These are phyloP conservation scores for Ilyonectria destructans DNA, from an alignment of 2,329 filamentous ascomycete species.

Conservation along the genomic window DNA sequence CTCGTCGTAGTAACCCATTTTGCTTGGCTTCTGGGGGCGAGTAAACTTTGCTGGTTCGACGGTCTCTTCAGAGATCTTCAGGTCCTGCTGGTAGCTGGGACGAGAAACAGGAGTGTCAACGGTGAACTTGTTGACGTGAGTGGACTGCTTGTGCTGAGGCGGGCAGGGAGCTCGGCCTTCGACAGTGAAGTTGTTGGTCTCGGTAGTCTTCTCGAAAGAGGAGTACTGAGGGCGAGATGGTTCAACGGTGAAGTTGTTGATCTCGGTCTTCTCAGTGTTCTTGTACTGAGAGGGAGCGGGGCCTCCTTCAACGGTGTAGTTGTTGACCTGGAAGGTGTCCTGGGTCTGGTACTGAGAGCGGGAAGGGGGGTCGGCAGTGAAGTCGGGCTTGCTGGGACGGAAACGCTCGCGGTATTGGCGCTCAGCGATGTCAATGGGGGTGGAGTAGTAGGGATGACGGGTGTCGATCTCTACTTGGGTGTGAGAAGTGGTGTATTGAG, in stretches of 20 bases:
- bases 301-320: slow-evolving; percentile 51
- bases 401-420: slow-evolving; percentile 77
- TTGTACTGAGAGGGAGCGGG: slow-evolving; percentile 41
- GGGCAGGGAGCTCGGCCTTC: slow-evolving; percentile 23
- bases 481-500: slow-evolving; percentile 69
- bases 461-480: slow-evolving; percentile 77
- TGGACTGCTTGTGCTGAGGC: slow-evolving; percentile 36
- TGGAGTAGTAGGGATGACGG: slow-evolving; percentile 64
- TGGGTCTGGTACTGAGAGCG: slow-evolving; percentile 53
- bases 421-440: slow-evolving; percentile 75
- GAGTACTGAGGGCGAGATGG: slow-evolving; percentile 28
- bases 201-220: slow-evolving; percentile 32
- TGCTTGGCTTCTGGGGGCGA: slow-evolving; percentile 63
- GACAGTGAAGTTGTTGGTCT: slow-evolving; percentile 38
- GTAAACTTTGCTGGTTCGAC: slow-evolving; percentile 68
- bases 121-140: slow-evolving; percentile 47
- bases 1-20: slow-evolving; percentile 79
- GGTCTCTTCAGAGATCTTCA: slow-evolving; percentile 77
- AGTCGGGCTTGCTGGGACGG: slow-evolving; percentile 64
- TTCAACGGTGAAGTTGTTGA: slow-evolving; percentile 42
- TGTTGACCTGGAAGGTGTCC: slow-evolving; percentile 48
- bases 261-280: slow-evolving; percentile 43
- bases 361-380: slow-evolving; percentile 54
- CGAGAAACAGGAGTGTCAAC: slow-evolving; percentile 57
- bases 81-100: slow-evolving; percentile 69